Conservation (phyloP, 768 basidiomycete species). For the Tephrocybe rancida region DNA sequence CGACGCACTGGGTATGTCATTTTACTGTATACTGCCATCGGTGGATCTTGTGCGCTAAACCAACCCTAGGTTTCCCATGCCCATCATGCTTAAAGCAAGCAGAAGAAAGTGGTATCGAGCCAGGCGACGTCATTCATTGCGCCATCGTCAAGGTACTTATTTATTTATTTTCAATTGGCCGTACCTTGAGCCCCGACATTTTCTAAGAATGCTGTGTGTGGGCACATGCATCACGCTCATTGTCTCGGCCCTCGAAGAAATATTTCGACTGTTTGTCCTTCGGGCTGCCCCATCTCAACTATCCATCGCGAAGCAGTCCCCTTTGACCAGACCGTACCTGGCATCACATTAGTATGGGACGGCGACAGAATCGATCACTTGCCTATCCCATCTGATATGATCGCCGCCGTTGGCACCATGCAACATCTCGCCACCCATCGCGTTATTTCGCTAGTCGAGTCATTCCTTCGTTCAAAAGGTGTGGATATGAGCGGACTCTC, state of each 20-base stretch:
- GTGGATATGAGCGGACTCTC: constrained; percentile 17
- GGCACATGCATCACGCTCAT: constrained; percentile 29
- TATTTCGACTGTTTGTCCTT: constrained; percentile 20
- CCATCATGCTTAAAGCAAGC: constrained; percentile 20
- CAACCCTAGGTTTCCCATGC: constrained; percentile 24
- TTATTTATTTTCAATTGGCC: background rate
- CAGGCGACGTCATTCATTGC: constrained; percentile 18
- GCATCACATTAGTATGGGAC: constrained; percentile 25
- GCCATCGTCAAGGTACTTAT: constrained; percentile 24
- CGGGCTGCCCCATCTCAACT: constrained; percentile 22
- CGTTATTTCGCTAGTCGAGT: constrained; percentile 16
- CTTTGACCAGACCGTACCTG: constrained; percentile 12
- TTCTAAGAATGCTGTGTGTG: constrained; percentile 29
- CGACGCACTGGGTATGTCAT: constrained; percentile 23
- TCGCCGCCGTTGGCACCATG: background rate
- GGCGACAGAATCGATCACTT: constrained; percentile 26
- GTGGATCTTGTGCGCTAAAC: background rate
- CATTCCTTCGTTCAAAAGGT: constrained; percentile 14
- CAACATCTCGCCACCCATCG: constrained; percentile 4
- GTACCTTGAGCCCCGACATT: background rate
- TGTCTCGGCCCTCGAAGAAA: constrained; percentile 21
- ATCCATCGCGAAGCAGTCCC: constrained; percentile 21
- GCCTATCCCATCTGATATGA: constrained; percentile 12
- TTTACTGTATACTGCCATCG: too few relatives aligned
- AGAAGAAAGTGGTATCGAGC: constrained; percentile 7